Base-by-base conservation (phyloP, 179 eudicot genomes). In the Beta lomatogona region DNA sequence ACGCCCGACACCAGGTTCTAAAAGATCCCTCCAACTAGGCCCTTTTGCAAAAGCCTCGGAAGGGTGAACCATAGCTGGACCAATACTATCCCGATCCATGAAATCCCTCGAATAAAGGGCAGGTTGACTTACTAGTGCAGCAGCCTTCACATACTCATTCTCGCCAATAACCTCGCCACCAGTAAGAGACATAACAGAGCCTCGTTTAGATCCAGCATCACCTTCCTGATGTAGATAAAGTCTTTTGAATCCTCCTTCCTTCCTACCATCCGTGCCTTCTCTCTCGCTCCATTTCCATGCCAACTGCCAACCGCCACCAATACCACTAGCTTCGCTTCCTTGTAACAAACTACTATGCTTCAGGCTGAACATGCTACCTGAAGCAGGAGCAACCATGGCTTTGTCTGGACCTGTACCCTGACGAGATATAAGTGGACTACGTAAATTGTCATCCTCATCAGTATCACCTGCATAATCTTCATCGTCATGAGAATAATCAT, bases 221-320 rank as follows among this genome's bases (percentile, higher is more conserved):
- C 84, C 89, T 52, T 87, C 95, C 74, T 89, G 88, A 67, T 89
- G 97, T 83, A 93, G 86, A 83, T 91, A 93, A 18, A 93, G 90
- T 65, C 94, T 89, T 83, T 89, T 86, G 71, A 89, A 91, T 13
- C 91, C 92, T 31, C 94, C 94, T 84, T 89, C 91, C 82, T 86
- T 91, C 77, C 78, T 85, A 67, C 92, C 93, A 77, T 91, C 92
- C 11, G 80, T 50, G 68, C 91, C 92, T 82, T 91, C 91, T 71
- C 83, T 83, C 80, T 93, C 92, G 5, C 81, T 83, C 92, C 91
- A 91, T 82, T 89, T 84, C 94, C 93, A 92, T 60, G 96, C 97
- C 65, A 93, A 86, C 85, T 93, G 97, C 97, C 97, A 93, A 63
- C 97, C 96, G 75, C 97, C 94, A 74, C 97, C 97, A 70, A 93